Percentiles rank a stretch among this genome's conserved stretches.
Evolutionary conservation across 257 asterid genomes (phyloP).

Genomic region (Henckelia pumila): DNA sequence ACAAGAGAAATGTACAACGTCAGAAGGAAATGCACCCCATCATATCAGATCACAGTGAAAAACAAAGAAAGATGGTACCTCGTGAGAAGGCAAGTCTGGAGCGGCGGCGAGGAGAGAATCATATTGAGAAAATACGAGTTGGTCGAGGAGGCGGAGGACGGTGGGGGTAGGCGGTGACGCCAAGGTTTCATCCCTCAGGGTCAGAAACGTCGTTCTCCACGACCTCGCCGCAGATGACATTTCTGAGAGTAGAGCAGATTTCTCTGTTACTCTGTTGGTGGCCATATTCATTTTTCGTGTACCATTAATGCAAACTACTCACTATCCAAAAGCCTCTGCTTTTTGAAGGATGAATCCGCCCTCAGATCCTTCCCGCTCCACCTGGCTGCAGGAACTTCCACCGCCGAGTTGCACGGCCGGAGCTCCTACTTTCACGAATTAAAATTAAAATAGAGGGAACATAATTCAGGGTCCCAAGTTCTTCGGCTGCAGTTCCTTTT

Average conservation of each 20-base stretch:
- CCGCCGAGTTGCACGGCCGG: not conserved
- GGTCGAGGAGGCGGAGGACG: slow-evolving; percentile 46
- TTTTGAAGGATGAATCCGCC: not conserved
- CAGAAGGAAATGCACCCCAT: slow-evolving; percentile 5
- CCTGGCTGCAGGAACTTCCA: not conserved
- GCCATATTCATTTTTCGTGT: not conserved
- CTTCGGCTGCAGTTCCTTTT: not conserved
- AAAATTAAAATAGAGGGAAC: too few relatives aligned
- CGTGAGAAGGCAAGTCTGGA: slow-evolving; percentile 61
- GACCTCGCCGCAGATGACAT: slow-evolving; percentile 43
- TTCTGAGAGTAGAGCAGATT: slow-evolving; percentile 4
- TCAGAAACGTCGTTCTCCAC: slow-evolving; percentile 82
- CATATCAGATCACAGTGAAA: slow-evolving; percentile 1
- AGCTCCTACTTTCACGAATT: too few relatives aligned
- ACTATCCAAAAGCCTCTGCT: not conserved
- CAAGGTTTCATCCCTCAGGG: slow-evolving; percentile 69
- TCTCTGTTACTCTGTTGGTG: not conserved
- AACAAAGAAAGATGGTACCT: slow-evolving; percentile 36
- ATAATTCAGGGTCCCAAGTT: too few relatives aligned
- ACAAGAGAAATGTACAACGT: slow-evolving; percentile 18
- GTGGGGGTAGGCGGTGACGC: slow-evolving; percentile 40
- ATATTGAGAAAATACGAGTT: slow-evolving; percentile 58
- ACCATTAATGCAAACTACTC: not conserved
- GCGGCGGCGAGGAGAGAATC: slow-evolving; percentile 50
- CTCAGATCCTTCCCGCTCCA: not conserved